Base-by-base conservation (phyloP, 2,329 filamentous ascomycete species). In the Gremmenia infestans region DNA sequence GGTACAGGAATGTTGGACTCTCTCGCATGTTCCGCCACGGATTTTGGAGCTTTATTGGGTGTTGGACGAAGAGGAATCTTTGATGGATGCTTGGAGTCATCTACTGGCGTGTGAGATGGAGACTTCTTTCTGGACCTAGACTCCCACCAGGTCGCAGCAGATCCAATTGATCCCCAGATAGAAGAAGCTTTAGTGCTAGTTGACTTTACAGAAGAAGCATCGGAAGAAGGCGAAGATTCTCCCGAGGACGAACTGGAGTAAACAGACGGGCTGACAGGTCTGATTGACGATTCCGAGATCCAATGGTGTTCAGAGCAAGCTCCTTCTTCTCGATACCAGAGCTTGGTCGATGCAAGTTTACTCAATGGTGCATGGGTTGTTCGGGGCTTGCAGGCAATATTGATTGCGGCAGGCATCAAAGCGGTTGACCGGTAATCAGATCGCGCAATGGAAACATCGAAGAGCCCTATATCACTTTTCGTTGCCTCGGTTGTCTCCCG, bases 131-230 rank as follows among this genome's bases (percentile, higher is more conserved):
- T 46, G 8, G 56, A 59, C 25, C 59, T 62, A 17, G 48, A 32
- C 9, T 57, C 54, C 45, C 50, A 54, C 58, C 57, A 62, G 5
- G 17, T 37, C 12, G 53, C 25, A 23, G 54, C 37, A 9, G 52
- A 46, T 32, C 32, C 36, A 9, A 59, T 36, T n/a, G 59, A 57
- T n/a, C 54, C 48, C 58, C 58, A 64, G 8, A 68, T 25, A 5
- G 67, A 68, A 5, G 68, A 70, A 42, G 68, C 68, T 53, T 68
- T 68, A 3, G 67, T 69, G 57, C 67, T 70, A 3, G 60, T 66
- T 28, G 68, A 69, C 46, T 58, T 64, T 23, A 70, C 47, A 1
- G 68, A 70, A 9, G 63, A 65, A 11, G 62, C 48, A 49, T 70
- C 68, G 15, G 67, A 68, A 9, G 58, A 55, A 22, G 67, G 66